Evolutionary conservation across 176 grass and related monocot species (phyloP).

Genomic region (Paspalum vaginatum): DNA sequence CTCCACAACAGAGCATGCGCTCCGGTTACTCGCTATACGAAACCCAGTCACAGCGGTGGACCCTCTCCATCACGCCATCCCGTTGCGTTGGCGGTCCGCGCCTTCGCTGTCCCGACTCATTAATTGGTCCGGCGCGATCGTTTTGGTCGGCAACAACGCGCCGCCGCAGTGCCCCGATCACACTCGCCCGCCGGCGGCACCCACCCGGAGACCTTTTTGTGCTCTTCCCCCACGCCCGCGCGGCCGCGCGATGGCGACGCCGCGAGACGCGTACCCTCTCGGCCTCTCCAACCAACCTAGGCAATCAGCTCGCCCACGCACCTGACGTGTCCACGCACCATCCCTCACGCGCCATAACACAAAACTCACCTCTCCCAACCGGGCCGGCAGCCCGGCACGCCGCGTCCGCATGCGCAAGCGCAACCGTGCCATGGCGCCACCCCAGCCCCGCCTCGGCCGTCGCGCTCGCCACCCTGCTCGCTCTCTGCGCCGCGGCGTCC

Average conservation of each 20-base stretch:
- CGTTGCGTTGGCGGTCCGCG: neutral
- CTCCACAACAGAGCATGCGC: too few relatives aligned
- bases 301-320: neutral
- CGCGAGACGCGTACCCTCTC: too few relatives aligned
- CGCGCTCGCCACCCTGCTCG: neutral
- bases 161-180: neutral
- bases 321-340: neutral
- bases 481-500: conserved; percentile 21
- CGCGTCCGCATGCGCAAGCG: neutral
- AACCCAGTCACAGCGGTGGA: neutral
- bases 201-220: neutral
- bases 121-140: conserved; percentile 5
- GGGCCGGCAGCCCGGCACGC: neutral
- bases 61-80: neutral
- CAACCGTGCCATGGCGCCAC: conserved; percentile 2
- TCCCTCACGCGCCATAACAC: neutral
- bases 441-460: neutral
- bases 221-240: neutral
- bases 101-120: neutral
- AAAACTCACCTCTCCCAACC: neutral
- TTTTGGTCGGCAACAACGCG: conserved; percentile 4
- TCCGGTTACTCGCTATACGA: too few relatives aligned
- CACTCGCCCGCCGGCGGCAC: too few relatives aligned
- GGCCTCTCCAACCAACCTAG: too few relatives aligned
- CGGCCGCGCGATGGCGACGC: too few relatives aligned